Base-by-base conservation (phyloP, 306 rosid genomes). In the Ormosia semicastrata region DNA sequence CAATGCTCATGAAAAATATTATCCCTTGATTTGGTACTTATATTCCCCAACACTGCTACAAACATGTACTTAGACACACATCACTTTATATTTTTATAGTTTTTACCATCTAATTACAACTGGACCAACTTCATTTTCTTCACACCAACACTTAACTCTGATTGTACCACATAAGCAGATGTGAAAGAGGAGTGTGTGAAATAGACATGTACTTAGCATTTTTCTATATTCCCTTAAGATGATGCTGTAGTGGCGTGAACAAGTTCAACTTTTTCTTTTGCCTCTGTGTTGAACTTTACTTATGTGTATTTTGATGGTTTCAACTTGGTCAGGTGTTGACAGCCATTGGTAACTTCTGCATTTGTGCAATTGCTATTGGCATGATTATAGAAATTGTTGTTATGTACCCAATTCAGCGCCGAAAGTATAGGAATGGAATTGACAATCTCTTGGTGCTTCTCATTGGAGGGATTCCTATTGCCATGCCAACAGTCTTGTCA, bases 401-500 rank as follows among this genome's bases (percentile, higher is more conserved):
- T 13, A 92, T 94, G 98, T 94, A 91, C 53, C 97, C 97, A 0
- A 92, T 94, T 71, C 98, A 94, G 81, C 93, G 18, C 43, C 87
- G 97, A 11, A 60, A 24, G 39, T 94, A 94, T 44, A 89, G 98
- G 73, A 85, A 74, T 66, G 98, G 98, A 40, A 94, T 94, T 59
- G 89, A 94, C 88, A 92, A 94, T 67, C 94, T 94, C 53, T 73
- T 92, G 90, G 98, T 94, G 76, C 97, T 94, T 40, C 97, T 92
- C 86, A 94, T 94, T 12, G 98, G 98, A 54, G 98, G 98, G 6
- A 94, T 94, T 80, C 98, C 97, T 5, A 94, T 94, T 77, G 98
- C 98, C 66, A 92, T 94, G 97, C 98, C 97, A 15, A 94, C 98
- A 0, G 97, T 94, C 8, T 86, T 94, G 86, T 94, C 97, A 0